A percentile compares a stretch with the other conserved stretches of the same genome.
phyloP scores from a whole-genome alignment of 495 filamentous ascomycete genomes.

The Penicillium fimorum region DNA sequence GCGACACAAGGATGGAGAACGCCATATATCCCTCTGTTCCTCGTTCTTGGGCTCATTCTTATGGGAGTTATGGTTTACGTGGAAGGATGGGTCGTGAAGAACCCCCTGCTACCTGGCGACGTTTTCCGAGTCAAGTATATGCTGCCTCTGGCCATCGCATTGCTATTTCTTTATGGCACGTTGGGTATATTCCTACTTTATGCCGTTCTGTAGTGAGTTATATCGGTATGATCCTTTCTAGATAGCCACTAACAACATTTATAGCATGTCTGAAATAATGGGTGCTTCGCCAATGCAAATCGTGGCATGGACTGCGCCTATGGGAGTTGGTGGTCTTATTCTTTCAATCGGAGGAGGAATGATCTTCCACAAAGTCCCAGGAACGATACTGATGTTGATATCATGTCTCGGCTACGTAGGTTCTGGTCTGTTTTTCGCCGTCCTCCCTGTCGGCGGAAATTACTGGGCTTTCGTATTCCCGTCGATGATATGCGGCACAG shows the following conservation, averaged over 20 bases:
- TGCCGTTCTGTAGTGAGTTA: slow-evolving; percentile 69
- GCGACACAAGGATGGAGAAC: slow-evolving; percentile 69
- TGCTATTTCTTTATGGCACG: slow-evolving; percentile 75
- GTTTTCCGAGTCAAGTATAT: slow-evolving; percentile 74
- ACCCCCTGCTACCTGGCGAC: slow-evolving; percentile 72
- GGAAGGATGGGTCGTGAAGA: slow-evolving; percentile 70
- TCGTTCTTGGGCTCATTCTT: slow-evolving; percentile 56
- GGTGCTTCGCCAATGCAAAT: slow-evolving; percentile 63
- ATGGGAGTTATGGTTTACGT: slow-evolving; percentile 63
- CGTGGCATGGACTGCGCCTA: slow-evolving; percentile 76
- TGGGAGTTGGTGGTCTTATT: slow-evolving; percentile 71
- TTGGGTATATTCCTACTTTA: slow-evolving; percentile 79
- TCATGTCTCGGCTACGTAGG: slow-evolving; percentile 64
- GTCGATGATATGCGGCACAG: slow-evolving; percentile 75
- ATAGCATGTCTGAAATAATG: slow-evolving; percentile 66
- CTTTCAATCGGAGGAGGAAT: slow-evolving; percentile 71
- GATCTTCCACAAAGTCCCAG: slow-evolving; percentile 72
- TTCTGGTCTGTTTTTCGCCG: slow-evolving; percentile 67
- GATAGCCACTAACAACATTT: slow-evolving; percentile 12
- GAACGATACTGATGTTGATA: slow-evolving; percentile 66
- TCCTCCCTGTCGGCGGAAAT: slow-evolving; percentile 59
- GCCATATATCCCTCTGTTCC: slow-evolving; percentile 53
- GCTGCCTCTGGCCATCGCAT: slow-evolving; percentile 60
- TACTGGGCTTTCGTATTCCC: slow-evolving; percentile 79
- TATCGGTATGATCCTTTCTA: not conserved